Evolutionary conservation across 1,139 yeast genomes (phyloP), one percentile per base, ranked within the genome.

Genomic region (Pichia sp.): DNA sequence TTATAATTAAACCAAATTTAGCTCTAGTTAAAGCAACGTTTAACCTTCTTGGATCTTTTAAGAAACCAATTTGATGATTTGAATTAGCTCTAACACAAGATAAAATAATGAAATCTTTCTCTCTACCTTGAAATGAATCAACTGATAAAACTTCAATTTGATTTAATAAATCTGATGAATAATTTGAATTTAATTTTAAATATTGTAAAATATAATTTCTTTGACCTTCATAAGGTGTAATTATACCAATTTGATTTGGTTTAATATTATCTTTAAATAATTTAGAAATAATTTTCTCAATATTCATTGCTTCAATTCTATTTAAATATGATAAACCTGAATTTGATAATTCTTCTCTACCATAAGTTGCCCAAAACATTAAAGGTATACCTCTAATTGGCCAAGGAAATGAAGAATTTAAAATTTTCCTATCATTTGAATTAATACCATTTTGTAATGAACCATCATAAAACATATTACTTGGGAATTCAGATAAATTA

Each of bases 71-170:
- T 9, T 72, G 74, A 53, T 82, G 86, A 39, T 72, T 74, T 43
- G 85, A 93, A 58, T 88, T 88, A 32, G 95, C 91, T 58, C 97
- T 75, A 35, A 88, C 96, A 69, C 96, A 88, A 24, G 95, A 82
- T 43, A 89, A 63, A 41, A 89, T 84, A 46, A 89, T 85, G 55
- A 77, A 86, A 58, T 89, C 95, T 62, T 89, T 89, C 61, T 89
- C 97, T 50, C 96, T 76, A 36, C 97, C 97, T 64, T 89, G 96
- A 71, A 89, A 89, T 1, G 96, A 95, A 64, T 89, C 96, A 28
- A 89, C 96, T 35, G 94, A 82, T 14, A 93, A 86, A 23, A 89
- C 89, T 63, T 89, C 97, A 36, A 89, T 84, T 39, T 74, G 78
- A 40, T 71, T 62, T 59, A 86, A 86, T 36, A 77, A 63, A 3